phyloP scores from a whole-genome alignment of 23 red algal species.

The Gracilaria domingensis region DNA sequence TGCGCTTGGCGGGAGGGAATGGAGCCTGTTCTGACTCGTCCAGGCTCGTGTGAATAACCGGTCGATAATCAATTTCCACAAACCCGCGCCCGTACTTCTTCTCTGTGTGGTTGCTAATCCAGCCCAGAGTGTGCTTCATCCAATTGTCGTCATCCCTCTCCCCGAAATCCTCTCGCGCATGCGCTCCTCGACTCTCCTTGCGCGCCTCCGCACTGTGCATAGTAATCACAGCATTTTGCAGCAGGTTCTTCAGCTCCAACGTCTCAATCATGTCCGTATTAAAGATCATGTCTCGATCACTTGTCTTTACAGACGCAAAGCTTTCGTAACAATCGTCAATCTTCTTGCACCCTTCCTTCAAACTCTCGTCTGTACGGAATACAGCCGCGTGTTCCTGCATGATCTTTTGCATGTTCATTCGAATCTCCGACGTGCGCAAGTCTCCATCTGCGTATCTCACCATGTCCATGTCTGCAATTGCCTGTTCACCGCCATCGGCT shows the following conservation, averaged over 20 bases:
- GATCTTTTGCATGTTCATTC: conserved; percentile 88
- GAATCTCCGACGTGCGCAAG: conserved; percentile 75
- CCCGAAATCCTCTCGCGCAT: conserved; percentile 94
- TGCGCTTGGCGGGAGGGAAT: conserved; percentile 87
- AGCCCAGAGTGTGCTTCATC: conserved; percentile 97
- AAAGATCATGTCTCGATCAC: conserved; percentile 91
- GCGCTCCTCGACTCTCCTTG: conserved; percentile 92
- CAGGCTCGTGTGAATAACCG: conserved; percentile 80
- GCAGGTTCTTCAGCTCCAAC: conserved; percentile 93
- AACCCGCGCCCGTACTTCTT: conserved; percentile 55
- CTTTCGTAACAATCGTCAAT: conserved; percentile 86
- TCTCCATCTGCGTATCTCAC: conserved; percentile 83
- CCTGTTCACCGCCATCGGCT: conserved; percentile 63
- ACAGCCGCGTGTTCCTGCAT: conserved; percentile 97
- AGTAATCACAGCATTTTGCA: conserved; percentile 94
- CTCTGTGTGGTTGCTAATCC: conserved; percentile 49
- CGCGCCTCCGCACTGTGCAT: conserved; percentile 95
- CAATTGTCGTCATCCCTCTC: conserved; percentile 91
- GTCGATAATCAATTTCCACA: conserved; percentile 92
- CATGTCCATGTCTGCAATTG: conserved; percentile 90
- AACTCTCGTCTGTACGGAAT: conserved; percentile 83
- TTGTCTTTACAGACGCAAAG: conserved; percentile 78
- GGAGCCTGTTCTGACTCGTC: conserved; percentile 82
- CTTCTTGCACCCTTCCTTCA: conserved; percentile 83
- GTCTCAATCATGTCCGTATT: conserved; percentile 97